A percentile compares a stretch with the other conserved stretches of the same genome.
These are phyloP conservation scores for Colletotrichum paranaense DNA, from an alignment of 2,329 filamentous ascomycete genomes.

Conservation along the genomic window DNA sequence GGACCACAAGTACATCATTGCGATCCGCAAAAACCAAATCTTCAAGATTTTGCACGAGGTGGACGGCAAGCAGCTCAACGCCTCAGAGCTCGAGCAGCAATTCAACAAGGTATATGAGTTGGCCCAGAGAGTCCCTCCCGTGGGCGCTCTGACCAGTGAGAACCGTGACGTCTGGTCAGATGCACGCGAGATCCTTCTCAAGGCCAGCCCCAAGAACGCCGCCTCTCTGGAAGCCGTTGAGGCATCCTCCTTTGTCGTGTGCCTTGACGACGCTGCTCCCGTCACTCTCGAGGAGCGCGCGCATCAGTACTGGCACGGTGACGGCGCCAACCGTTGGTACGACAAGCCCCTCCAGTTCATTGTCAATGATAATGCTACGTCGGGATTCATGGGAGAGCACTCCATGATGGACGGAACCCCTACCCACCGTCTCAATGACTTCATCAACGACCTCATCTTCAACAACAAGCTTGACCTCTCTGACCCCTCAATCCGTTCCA, in stretches of 20 bases:
- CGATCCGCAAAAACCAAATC: slow-evolving; percentile 95
- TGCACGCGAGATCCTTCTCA: slow-evolving; percentile 80
- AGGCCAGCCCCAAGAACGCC: slow-evolving; percentile 82
- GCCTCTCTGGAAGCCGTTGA: slow-evolving; percentile 84
- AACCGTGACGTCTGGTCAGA: slow-evolving; percentile 95
- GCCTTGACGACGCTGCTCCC: slow-evolving; percentile 90
- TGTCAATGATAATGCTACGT: slow-evolving; percentile 96
- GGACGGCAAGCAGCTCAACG: slow-evolving; percentile 86
- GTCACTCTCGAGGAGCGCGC: slow-evolving; percentile 96
- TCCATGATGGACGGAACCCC: slow-evolving; percentile 99
- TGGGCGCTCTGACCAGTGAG: slow-evolving; percentile 89
- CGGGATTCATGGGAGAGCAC: slow-evolving; percentile 98
- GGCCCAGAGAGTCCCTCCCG: slow-evolving; percentile 76
- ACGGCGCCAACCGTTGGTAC: slow-evolving; percentile 95
- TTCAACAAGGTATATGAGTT: slow-evolving; percentile 87
- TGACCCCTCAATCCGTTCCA: slow-evolving; percentile 80
- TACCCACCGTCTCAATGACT: slow-evolving; percentile 96
- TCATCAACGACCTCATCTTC: slow-evolving; percentile 91
- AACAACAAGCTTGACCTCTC: slow-evolving; percentile 94
- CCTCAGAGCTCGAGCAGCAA: slow-evolving; percentile 88
- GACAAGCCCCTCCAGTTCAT: slow-evolving; percentile 99
- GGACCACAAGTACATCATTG: slow-evolving; percentile 88
- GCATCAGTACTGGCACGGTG: slow-evolving; percentile 97
- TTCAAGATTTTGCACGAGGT: slow-evolving; percentile 91
- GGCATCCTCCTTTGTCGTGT: slow-evolving; percentile 89